Evolutionary conservation across 495 filamentous ascomycete species (phyloP).

Genomic region (Pseudoneurospora amorphoporcata): DNA sequence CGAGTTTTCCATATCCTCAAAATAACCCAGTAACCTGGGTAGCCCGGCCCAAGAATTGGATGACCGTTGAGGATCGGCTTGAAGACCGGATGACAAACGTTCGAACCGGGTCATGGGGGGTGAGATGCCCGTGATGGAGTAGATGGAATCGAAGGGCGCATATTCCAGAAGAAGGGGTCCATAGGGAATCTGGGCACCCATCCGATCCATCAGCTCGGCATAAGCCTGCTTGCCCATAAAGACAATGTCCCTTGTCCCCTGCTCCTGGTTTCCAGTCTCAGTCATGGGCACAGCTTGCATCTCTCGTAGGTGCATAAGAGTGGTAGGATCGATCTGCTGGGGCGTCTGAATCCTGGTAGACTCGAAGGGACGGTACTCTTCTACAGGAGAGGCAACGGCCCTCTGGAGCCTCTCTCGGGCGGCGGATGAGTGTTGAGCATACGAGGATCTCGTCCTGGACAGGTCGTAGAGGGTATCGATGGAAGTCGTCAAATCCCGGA

Average conservation of each 20-base stretch:
- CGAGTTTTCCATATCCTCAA: conserved; percentile 65
- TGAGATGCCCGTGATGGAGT: conserved; percentile 50
- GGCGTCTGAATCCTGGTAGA: conserved; percentile 46
- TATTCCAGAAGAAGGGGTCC: conserved; percentile 59
- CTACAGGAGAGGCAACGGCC: conserved; percentile 19
- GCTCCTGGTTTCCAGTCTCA: conserved; percentile 18
- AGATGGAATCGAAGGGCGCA: conserved; percentile 52
- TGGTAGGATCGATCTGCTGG: conserved; percentile 38
- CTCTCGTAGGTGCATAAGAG: conserved; percentile 30
- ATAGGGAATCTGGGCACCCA: conserved; percentile 19
- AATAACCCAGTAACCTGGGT: conserved; percentile 65
- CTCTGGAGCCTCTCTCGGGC: conserved; percentile 15
- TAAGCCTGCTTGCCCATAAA: conserved; percentile 42
- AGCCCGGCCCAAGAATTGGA: conserved; percentile 50
- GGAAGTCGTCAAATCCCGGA: conserved; percentile 68
- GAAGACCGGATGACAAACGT: conserved; percentile 46
- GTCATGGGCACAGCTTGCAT: conserved; percentile 34
- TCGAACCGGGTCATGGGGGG: conserved; percentile 56
- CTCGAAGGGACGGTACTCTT: conserved; percentile 40
- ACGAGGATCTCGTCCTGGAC: conserved; percentile 55
- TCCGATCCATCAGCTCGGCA: conserved; percentile 27
- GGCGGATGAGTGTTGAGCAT: conserved; percentile 19
- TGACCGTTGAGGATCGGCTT: conserved; percentile 42
- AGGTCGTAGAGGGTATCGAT: conserved; percentile 88
- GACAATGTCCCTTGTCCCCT: conserved; percentile 35